Evolutionary conservation across 345 rosid genomes (phyloP), one percentile per base, ranked within the genome.

Genomic region (Melaleuca quinquenervia): DNA sequence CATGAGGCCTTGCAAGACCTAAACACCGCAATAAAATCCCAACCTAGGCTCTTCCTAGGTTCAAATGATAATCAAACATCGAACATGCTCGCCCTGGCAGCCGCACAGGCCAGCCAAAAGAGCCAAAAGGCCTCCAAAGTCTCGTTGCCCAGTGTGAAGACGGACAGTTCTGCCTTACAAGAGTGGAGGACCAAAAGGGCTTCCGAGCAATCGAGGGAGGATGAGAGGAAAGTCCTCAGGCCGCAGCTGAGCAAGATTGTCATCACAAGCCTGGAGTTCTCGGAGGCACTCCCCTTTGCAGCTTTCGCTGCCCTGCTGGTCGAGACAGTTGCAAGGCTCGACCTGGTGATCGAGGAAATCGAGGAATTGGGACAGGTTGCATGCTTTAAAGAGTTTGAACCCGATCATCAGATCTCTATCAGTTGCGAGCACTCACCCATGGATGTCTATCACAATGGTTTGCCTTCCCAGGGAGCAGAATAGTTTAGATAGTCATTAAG

Each of bases 231-330:
- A 87, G 87, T 85, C 56, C 64, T 96, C 82, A 90, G 98, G 89
- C 95, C 95, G 7, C 98, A 94, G 86, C 51, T 93, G 89, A 94
- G 97, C 64, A 95, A 93, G 88, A 92, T 92, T 5, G 97, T 93
- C 10, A 84, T 94, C 83, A 93, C 94, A 3, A 92, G 95, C 51
- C 90, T 95, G 0, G 96, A 95, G 74, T 95, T 95, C 87, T 93
- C 95, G 7, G 98, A 94, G 84, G 98, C 97, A 24, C 94, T 95
- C 45, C 98, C 98, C 0, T 94, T 95, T n/a, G 97, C 98, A 8
- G 96, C 97, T 45, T 95, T 95, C 80, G 97, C 97, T 7, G 93
- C 97, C 27, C 82, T 94, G 90, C 90, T 95, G 6, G 93, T 95
- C 86, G 97, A 95, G 83, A 89, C 92, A 24, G 97, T 94, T 50